Evolutionary conservation across 176 grass and related monocot genomes (phyloP).

Genomic region (Guadua angustifolia): DNA sequence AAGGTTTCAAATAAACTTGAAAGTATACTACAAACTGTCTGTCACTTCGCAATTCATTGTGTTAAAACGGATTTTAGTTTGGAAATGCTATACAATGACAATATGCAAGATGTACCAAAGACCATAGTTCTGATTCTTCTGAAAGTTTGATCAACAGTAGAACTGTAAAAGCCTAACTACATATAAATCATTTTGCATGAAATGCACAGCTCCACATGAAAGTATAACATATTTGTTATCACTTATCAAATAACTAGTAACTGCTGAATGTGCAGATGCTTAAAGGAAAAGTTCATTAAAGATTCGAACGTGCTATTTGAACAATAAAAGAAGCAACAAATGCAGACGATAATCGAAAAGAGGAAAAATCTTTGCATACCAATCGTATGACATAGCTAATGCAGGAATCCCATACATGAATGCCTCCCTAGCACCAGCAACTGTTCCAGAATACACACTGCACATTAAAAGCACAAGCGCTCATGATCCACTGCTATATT

Average conservation of each 20-base stretch:
- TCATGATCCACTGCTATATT: constrained; percentile 18
- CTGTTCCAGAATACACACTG: constrained; percentile 94
- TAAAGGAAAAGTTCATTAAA: constrained; percentile 8
- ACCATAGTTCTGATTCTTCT: not conserved
- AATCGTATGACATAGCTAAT: constrained; percentile 89
- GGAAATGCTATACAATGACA: not conserved
- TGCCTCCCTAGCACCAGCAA: constrained; percentile 93
- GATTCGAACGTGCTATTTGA: not conserved
- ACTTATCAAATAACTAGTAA: constrained; percentile 2
- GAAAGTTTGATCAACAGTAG: constrained; percentile 3
- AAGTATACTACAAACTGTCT: not conserved
- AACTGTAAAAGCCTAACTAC: not conserved
- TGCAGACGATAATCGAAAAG: not conserved
- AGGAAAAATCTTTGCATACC: constrained; percentile 52
- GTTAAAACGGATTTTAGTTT: not conserved
- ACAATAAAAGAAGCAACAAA: not conserved
- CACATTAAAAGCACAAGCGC: constrained; percentile 44
- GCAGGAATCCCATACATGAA: constrained; percentile 82
- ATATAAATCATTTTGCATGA: constrained; percentile 15
- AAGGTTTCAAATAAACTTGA: constrained; percentile 14
- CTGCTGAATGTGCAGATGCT: not conserved
- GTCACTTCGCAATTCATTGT: not conserved
- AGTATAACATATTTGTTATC: not conserved
- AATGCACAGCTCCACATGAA: not conserved
- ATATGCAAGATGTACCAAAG: not conserved